Base-by-base conservation (phyloP, 768 basidiomycete species). In the Leccinum boreale region DNA sequence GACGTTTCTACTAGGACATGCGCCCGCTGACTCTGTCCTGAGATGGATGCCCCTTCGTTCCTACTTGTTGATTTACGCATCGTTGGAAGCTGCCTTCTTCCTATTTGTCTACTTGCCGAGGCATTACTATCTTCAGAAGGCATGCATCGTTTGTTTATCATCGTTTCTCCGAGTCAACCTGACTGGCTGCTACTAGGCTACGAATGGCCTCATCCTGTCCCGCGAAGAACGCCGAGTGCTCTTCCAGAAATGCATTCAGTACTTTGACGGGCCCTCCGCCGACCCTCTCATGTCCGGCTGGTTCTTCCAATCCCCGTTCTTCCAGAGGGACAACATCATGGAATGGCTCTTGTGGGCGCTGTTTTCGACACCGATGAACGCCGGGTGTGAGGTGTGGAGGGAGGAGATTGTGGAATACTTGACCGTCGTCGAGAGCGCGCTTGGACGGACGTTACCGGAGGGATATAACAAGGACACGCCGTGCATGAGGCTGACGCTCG, bases 281-380 rank as follows among this genome's bases (percentile, higher is more conserved):
- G 72, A 75, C 42, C 73, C 77, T 1, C 74, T 19, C 39, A 42
- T 42, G 39, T n/a, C 74, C 3, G 81, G 80, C 26, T 89, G 86
- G 85, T 87, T 87, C 67, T 67, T 77, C 7, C 73, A 71, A 5
- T 50, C 70, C 2, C 55, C 0, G 10, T 62, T 49, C 9, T 64
- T 82, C 52, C 75, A 72, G 51, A 77, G 77, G 19, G 75, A 79
- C 17, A 85, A 87, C 58, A 69, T 81, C 42, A 49, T 74, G 5
- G 83, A 85, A 48, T 88, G 85, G 86, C 66, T 87, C n/a, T 73
- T 84, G 6, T 88, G 85, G 85, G 81, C 84, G 0, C 58, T 87
- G 23, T 87, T 86, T 65, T 79, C 79, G 1, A 68, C 74, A 3
- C 70, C 77, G 5, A 65, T 70, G 28, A 65, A 72, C 5, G 64